Evolutionary conservation across 73 alveolate species (phyloP).

Genomic region (Paramecium pentaurelia): DNA sequence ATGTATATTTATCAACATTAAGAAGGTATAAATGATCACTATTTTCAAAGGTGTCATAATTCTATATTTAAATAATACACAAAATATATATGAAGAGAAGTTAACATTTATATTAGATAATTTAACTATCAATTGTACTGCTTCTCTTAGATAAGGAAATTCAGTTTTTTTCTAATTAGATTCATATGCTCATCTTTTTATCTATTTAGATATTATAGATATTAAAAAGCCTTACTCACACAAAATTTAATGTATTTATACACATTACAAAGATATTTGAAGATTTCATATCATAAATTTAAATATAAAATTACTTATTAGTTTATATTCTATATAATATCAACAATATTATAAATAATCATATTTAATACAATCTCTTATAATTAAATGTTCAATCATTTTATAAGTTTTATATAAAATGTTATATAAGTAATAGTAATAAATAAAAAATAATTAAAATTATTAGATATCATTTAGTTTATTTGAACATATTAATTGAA

Average conservation of each 20-base stretch:
- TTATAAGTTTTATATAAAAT: no score
- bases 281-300: background rate
- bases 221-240: background rate
- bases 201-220: background rate
- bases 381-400: no score
- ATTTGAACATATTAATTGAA: no score
- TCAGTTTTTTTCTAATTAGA: background rate
- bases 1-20: background rate
- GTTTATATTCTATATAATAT: no score
- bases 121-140: background rate
- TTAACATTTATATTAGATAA: background rate
- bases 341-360: no score
- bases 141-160: background rate
- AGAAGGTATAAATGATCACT: background rate
- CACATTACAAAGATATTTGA: background rate
- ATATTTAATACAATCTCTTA: no score
- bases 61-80: background rate
- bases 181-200: background rate
- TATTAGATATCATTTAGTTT: no score
- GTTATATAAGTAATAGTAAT: no score
- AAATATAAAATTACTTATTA: background rate
- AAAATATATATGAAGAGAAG: background rate
- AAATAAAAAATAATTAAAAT: no score
- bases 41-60: background rate
- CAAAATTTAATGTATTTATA: background rate